These are phyloP conservation scores for Mortierella alpina DNA, from an alignment of 192 early-diverging fungal genomes.

Conservation along the genomic window DNA sequence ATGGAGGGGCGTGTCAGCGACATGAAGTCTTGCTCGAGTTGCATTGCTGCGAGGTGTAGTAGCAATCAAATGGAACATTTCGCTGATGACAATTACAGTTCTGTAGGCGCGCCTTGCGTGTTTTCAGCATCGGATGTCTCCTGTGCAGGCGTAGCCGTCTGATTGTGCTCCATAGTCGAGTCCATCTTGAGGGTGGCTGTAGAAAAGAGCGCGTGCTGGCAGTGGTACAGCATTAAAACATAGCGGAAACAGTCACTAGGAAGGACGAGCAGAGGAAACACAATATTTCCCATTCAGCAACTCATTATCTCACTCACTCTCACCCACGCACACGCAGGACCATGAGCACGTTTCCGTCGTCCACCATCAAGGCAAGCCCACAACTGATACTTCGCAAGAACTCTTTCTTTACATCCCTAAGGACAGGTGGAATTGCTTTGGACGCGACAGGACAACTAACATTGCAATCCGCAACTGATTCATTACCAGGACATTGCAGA, in stretches of 20 bases:
- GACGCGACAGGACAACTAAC: background rate
- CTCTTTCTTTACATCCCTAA: background rate
- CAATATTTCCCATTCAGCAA: background rate
- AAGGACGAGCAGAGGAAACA: background rate
- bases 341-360: slow-evolving; percentile 52
- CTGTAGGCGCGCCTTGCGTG: background rate
- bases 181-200: slow-evolving; percentile 1
- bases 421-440: background rate
- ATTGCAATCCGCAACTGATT: background rate
- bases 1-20: background rate
- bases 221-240: background rate
- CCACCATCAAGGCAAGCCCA: slow-evolving; percentile 44
- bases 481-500: slow-evolving; percentile 80
- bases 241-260: background rate
- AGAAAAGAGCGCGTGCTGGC: background rate
- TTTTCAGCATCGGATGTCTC: background rate
- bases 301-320: background rate
- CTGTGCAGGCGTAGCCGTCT: background rate
- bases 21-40: background rate
- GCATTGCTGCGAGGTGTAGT: too few species aligned
- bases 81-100: slow-evolving; percentile 11
- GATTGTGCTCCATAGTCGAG: slow-evolving; percentile 2
- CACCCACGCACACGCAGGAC: background rate
- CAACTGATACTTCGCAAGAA: background rate
- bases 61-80: background rate